phyloP scores from a whole-genome alignment of 352 stramenopile genomes.

The Blastocystis sp. region DNA sequence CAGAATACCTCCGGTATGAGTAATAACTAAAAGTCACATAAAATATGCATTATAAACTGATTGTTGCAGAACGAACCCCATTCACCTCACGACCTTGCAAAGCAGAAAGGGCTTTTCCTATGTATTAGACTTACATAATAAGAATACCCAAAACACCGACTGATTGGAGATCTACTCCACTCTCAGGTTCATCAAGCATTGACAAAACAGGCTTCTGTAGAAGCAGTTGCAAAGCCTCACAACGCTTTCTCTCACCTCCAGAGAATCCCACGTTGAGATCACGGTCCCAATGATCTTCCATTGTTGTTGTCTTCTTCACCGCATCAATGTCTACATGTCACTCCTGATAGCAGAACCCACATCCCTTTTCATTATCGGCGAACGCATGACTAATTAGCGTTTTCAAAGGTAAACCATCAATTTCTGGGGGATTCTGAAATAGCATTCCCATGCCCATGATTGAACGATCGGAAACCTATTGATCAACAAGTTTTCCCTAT shows the following conservation, averaged over 20 bases:
- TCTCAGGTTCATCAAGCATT: slow-evolving; percentile 63
- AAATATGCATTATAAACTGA: background rate
- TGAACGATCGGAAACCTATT: slow-evolving; percentile 52
- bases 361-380: slow-evolving; percentile 13
- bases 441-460: slow-evolving; percentile 65
- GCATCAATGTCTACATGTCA: slow-evolving; percentile 41
- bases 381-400: slow-evolving; percentile 24
- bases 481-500: background rate
- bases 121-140: too few species aligned
- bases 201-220: slow-evolving; percentile 60
- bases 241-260: slow-evolving; percentile 62
- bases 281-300: slow-evolving; percentile 21
- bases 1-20: slow-evolving; percentile 59
- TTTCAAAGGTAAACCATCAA: slow-evolving; percentile 54
- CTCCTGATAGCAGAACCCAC: background rate
- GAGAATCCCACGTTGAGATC: slow-evolving; percentile 68
- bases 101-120: slow-evolving; percentile 30
- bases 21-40: slow-evolving; percentile 19
- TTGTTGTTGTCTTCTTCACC: slow-evolving; percentile 49
- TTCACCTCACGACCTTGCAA: slow-evolving; percentile 19
- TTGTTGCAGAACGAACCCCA: slow-evolving; percentile 21
- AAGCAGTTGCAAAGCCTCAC: slow-evolving; percentile 63
- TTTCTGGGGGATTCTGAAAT: slow-evolving; percentile 65
- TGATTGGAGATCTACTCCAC: slow-evolving; percentile 53
- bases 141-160: slow-evolving; percentile 14